Conservation (phyloP, 2,329 filamentous ascomycete species). For the Colletotrichum paranaense region DNA sequence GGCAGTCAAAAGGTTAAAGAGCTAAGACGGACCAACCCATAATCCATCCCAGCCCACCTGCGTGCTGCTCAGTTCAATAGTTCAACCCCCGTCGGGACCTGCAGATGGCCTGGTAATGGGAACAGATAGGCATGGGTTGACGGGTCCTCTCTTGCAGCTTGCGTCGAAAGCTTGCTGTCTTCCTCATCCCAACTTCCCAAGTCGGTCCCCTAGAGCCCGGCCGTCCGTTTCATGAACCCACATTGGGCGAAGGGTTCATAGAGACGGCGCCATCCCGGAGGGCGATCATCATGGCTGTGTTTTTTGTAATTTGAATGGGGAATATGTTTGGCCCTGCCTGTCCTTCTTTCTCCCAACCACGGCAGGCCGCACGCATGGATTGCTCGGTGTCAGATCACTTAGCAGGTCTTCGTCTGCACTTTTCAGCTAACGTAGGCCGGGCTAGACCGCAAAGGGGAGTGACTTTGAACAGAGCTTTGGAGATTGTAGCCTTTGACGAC, state of each 20-base stretch:
- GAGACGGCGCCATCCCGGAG: conserved; percentile 28
- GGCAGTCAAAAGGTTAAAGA: neutral
- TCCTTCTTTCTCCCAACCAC: neutral
- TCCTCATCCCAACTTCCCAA: conserved; percentile 23
- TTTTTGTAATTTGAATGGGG: neutral
- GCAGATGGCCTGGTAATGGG: neutral
- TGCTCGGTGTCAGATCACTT: neutral
- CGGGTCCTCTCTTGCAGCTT: conserved; percentile 23
- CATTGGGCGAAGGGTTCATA: conserved; percentile 22
- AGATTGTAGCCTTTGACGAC: conserved; percentile 15
- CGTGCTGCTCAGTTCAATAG: neutral
- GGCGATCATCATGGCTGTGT: conserved; percentile 31
- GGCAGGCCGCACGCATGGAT: neutral
- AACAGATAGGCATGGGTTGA: conserved; percentile 9
- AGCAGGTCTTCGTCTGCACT: neutral
- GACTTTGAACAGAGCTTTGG: conserved; percentile 13
- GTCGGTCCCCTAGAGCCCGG: neutral
- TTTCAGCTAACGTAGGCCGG: neutral
- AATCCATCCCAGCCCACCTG: neutral
- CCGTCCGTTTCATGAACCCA: conserved; percentile 27
- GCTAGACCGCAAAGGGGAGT: conserved; percentile 3
- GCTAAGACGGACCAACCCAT: neutral
- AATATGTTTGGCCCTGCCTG: neutral
- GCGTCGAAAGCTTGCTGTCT: conserved; percentile 19
- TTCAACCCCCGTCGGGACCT: neutral